A percentile compares a stretch with the other conserved stretches of the same genome.
Evolutionary conservation across 371 early-diverging fungal species (phyloP).

Genomic region (Cokeromyces recurvatus): DNA sequence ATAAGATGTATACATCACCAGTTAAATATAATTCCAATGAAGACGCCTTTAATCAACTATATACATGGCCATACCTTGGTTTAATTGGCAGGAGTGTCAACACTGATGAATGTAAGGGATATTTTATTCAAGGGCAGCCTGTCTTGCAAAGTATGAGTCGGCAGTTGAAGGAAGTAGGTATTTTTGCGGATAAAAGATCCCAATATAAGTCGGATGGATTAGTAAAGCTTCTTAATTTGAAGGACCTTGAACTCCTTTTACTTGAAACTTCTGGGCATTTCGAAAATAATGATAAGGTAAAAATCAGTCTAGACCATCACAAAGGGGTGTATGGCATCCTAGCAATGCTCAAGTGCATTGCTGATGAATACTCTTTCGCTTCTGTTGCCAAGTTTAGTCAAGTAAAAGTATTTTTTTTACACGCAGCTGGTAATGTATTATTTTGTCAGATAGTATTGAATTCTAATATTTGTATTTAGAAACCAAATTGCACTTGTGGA

Average conservation of each 20-base stretch:
- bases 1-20: too few species aligned
- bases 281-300: background rate
- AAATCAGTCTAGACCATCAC: slow-evolving; percentile 1
- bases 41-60: too few species aligned
- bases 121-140: slow-evolving; percentile 4
- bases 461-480: background rate
- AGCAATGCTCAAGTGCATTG: slow-evolving; percentile 1
- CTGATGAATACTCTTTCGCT: background rate
- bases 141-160: too few species aligned
- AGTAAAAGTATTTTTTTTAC: slow-evolving; percentile 8
- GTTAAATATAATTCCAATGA: too few species aligned
- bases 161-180: too few species aligned
- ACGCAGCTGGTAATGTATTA: slow-evolving; percentile 13
- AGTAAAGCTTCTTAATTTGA: background rate
- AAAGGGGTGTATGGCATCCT: slow-evolving; percentile 4
- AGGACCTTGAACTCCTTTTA: slow-evolving; percentile 1
- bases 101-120: background rate
- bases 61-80: too few species aligned
- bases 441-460: background rate
- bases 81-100: too few species aligned
- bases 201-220: slow-evolving; percentile 2
- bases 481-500: slow-evolving; percentile 7
- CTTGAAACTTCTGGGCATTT: slow-evolving; percentile 1
- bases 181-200: too few species aligned
- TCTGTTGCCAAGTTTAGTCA: slow-evolving; percentile 2